Evolutionary conservation across 1,284 basidiomycete genomes (phyloP), one percentile per base, ranked within the genome.

Genomic region (Microbotryum scabiosae): DNA sequence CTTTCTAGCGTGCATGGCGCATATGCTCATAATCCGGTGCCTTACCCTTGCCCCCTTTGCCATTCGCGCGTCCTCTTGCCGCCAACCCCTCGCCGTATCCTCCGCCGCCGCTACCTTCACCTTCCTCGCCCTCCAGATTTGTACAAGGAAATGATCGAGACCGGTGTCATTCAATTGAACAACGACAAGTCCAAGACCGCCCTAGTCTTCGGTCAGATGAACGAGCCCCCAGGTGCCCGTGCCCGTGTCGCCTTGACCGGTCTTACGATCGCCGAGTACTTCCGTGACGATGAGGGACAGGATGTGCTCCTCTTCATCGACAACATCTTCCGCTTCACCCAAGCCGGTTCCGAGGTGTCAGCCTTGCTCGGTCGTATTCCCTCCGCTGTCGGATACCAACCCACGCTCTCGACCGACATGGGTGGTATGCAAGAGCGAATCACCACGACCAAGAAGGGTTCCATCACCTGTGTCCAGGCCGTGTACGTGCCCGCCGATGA

Each of bases 141-240:
- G 73, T 98, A 98, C 83, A 93, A 97, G 80, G 94, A 98, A 82
- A 97, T 98, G 93, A 96, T 96, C 79, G 92, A 97, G 80, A 97
- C 93, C 65, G 94, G 94, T 86, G 94, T 98, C 84, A 98, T 98
- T 84, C 94, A 97, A 70, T 67, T 74, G 67, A 65, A 73, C 57
- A 74, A 72, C 65, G 71, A 72, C 70, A 72, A 72, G 63, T 97
- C 94, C 78, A 97, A 98, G 85, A 94, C 97, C 79, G 93, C 94
- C 73, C 86, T 98, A 70, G 94, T 98, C 73, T 98, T 98, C 83
- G 94, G 94, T 82, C 94, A 98, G 82, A 98, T 98, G 94, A 98
- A 98, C 82, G 94, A 98, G 82, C 94, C 94, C 78, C 94, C 94
- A 73, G 94, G 94, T 85, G 94, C 94, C 73, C 93, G 94, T 87